Evolutionary conservation across 331 rosid genomes (phyloP), one percentile per base, ranked within the genome.

Genomic region (Malus hybrid): DNA sequence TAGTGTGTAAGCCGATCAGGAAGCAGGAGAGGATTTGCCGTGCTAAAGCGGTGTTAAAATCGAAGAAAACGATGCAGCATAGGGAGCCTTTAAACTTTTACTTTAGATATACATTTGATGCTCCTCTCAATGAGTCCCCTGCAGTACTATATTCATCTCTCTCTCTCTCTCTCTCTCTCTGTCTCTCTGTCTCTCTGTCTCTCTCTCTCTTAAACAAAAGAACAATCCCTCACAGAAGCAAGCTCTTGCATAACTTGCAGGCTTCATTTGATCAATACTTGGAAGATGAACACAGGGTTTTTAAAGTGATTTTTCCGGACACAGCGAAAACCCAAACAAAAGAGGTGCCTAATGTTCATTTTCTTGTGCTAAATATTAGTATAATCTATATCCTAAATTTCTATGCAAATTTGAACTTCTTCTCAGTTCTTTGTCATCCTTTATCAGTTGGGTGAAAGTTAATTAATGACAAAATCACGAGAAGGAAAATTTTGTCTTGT

Each of bases 111-210:
- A 70, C 32, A 50, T 33, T 22, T 71, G 77, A 81, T 63, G 60
- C 58, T 61, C 87, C 89, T 57, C 19, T 88, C 29, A 16, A 55
- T 62, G 90, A 86, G 44, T 71, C 88, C 55, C 87, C 86, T 14
- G 78, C 73, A 76, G 90, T 88, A 81, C 32, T 19, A 33, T 22
- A 55, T 71, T 39, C 61, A 11, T 57, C 62, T 28, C 19, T 42
- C 57, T 48, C n/a, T 32, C 8, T 24, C 19, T 16, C 11, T 13
- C 6, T 48, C 28, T n/a, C 32, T 22, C 63, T 22, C 24, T 22
- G 24, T 22, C 24, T 71, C 39, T 61, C 13, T 79, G 56, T 28
- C 24, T 53, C 63, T 39, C 28, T 32, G 5, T 22, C 19, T 11
- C 10, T 48, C 66, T 28, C 24, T 55, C 64, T 26, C 26, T 46